A percentile compares a stretch with the other conserved stretches of the same genome.
Conservation (phyloP, 805 yeast species). For the Torulaspora delbrueckii region DNA sequence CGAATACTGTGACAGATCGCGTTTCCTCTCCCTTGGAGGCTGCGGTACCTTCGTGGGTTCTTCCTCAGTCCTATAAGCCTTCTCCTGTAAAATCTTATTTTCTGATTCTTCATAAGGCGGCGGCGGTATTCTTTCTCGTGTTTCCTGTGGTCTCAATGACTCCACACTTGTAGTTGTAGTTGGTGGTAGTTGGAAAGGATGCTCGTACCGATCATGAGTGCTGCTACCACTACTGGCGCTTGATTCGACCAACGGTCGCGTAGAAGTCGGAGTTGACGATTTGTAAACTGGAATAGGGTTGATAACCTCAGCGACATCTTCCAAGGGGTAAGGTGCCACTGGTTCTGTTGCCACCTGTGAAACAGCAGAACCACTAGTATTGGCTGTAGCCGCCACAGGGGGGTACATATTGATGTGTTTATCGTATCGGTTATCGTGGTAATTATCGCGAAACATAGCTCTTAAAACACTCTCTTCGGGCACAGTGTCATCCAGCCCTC, state of each 20-base stretch:
- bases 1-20: conserved; percentile 19
- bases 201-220: conserved; percentile 14
- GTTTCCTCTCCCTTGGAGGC: conserved; percentile 4
- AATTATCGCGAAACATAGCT: conserved; percentile 14
- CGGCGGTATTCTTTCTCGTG: conserved; percentile 13
- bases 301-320: conserved; percentile 17
- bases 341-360: conserved; percentile 9
- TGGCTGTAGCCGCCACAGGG: conserved; percentile 5
- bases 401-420: conserved; percentile 26
- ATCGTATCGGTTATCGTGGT: conserved; percentile 18
- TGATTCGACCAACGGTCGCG: conserved; percentile 1
- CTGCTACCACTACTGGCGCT: conserved; percentile 1
- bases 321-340: conserved; percentile 22
- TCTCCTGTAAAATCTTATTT: conserved; percentile 16
- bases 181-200: conserved; percentile 14
- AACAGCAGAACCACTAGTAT: conserved; percentile 1
- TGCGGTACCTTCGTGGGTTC: background rate
- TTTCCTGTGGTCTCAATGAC: background rate
- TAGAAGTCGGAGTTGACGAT: conserved; percentile 5
- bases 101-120: conserved; percentile 24
- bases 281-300: conserved; percentile 16
- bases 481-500: conserved; percentile 1
- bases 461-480: background rate
- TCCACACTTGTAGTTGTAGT: conserved; percentile 4
- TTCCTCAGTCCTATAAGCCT: conserved; percentile 17